Evolutionary conservation across 257 asterid species (phyloP), one percentile per base, ranked within the genome.

Genomic region (Nicotiana paniculata): DNA sequence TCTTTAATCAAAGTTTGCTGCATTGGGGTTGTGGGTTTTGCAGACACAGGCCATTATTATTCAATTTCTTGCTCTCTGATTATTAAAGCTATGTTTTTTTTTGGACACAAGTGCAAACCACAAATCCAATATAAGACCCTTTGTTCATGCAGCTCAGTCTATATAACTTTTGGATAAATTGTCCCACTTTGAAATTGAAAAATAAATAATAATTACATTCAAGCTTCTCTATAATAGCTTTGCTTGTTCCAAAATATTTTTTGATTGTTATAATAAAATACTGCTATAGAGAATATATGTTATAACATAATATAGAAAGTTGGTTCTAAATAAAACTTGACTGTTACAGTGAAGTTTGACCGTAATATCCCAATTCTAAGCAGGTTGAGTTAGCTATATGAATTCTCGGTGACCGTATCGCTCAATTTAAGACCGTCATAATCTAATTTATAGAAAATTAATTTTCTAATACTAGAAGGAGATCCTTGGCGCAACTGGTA

Each of bases 1-100:
- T 83, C 81, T 72, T 82, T 77, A 80, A 87, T 86, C 83, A 83
- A 81, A 81, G 81, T 54, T 17, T 85, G 85, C 87, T 85, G 86
- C 51, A 70, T 82, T 68, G 85, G 82, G 64, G 79, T 21, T 46
- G 72, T 67, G 74, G 81, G 33, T 79, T 83, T 18, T 68, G 78
- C 58, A 69, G 66, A 77, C 39, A 59, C 53, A 12, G 6, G 24
- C 61, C 61, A 72, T 43, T 46, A 63, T 66, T 9, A 78, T 79
- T 64, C 15, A 51, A 62, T 62, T 77, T 35, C 11, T 53, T 62
- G 53, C 15, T 9, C 35, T 57, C 33, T 51, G 66, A 77, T 26
- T 82, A 46, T 72, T 75, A 66, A 58, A 77, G 55, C 18, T 28
- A 10, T 26, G 21, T 43, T 74, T 26, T 72, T 26, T 59, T 48